A percentile compares a stretch with the other conserved stretches of the same genome.
Conservation (phyloP, 2,329 filamentous ascomycete genomes). For the Neopestalotiopsis sp. region DNA sequence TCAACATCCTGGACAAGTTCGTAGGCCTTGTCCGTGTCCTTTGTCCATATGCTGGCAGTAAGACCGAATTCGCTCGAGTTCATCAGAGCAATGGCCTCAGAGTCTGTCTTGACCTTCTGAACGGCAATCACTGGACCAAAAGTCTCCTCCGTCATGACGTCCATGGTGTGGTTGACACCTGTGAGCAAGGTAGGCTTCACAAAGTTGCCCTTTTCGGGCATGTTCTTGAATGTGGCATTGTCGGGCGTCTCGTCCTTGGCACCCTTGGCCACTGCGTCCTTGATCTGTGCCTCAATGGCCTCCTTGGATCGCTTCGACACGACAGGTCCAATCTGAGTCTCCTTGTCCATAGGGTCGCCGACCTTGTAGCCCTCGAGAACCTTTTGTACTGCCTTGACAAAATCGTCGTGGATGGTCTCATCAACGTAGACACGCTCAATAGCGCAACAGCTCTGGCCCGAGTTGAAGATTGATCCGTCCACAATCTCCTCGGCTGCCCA, state of each 20-base stretch:
- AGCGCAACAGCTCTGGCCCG: conserved; percentile 96
- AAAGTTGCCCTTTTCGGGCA: conserved; percentile 83
- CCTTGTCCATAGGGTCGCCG: conserved; percentile 82
- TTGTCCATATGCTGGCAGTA: conserved; percentile 97
- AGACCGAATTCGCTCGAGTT: conserved; percentile 94
- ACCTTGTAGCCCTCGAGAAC: conserved; percentile 83
- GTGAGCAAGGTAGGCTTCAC: conserved; percentile 84
- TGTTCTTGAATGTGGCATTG: conserved; percentile 75
- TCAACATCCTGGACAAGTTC: conserved; percentile 81
- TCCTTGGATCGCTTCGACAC: conserved; percentile 81
- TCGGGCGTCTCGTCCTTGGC: conserved; percentile 84
- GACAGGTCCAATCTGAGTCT: conserved; percentile 86
- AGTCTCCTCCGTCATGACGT: conserved; percentile 90
- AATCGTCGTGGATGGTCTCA: conserved; percentile 80
- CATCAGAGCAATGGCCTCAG: conserved; percentile 84
- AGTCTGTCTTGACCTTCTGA: conserved; percentile 82
- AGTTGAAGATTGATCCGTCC: conserved; percentile 96
- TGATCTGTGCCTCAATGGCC: conserved; percentile 77
- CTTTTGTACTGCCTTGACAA: conserved; percentile 78
- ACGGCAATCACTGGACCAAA: conserved; percentile 93
- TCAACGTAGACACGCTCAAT: conserved; percentile 92
- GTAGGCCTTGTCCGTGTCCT: conserved; percentile 77
- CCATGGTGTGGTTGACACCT: conserved; percentile 81
- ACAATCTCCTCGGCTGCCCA: conserved; percentile 96
- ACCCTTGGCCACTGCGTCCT: conserved; percentile 82